Percentiles rank a stretch among this genome's conserved stretches.
These are phyloP conservation scores for Chalaropsis ovoidea DNA, from an alignment of 2,329 filamentous ascomycete genomes.

Conservation along the genomic window DNA sequence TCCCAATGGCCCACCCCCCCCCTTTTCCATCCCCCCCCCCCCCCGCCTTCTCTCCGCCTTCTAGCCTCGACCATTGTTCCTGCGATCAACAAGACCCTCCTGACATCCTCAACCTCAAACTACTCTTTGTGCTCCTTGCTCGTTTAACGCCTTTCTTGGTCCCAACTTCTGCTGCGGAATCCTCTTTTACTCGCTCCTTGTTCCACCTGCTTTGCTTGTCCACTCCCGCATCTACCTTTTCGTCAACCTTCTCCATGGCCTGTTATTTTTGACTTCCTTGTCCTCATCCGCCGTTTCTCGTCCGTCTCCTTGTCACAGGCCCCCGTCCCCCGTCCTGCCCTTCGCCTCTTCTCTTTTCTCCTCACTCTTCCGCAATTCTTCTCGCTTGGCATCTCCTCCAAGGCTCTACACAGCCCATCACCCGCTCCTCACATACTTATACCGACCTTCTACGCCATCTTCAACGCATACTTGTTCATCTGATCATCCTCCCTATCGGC, in stretches of 20 bases:
- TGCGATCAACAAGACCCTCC: background rate
- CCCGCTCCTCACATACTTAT: background rate
- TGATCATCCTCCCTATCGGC: background rate
- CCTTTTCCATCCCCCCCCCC: background rate
- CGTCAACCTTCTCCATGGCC: background rate
- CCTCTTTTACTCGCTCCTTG: background rate
- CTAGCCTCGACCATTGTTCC: background rate
- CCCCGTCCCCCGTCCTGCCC: constrained; percentile 16
- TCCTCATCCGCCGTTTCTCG: background rate
- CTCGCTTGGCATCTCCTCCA: background rate
- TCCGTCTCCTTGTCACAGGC: constrained; percentile 13
- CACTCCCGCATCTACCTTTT: background rate
- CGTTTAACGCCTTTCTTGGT: background rate
- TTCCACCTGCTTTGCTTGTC: background rate
- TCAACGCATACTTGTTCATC: background rate
- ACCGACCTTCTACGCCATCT: background rate
- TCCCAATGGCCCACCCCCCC: background rate
- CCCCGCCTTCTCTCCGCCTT: background rate
- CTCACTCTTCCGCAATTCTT: constrained; percentile 16
- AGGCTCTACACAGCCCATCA: background rate
- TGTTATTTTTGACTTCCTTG: constrained; percentile 10
- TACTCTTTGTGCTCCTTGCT: constrained; percentile 8
- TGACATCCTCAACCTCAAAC: background rate
- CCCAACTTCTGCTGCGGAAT: background rate
- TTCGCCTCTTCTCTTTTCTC: constrained; percentile 18